Percentiles rank a stretch among this genome's conserved stretches.
These are phyloP conservation scores for Podaxis rugospora DNA, from an alignment of 768 basidiomycete species.

Conservation along the genomic window DNA sequence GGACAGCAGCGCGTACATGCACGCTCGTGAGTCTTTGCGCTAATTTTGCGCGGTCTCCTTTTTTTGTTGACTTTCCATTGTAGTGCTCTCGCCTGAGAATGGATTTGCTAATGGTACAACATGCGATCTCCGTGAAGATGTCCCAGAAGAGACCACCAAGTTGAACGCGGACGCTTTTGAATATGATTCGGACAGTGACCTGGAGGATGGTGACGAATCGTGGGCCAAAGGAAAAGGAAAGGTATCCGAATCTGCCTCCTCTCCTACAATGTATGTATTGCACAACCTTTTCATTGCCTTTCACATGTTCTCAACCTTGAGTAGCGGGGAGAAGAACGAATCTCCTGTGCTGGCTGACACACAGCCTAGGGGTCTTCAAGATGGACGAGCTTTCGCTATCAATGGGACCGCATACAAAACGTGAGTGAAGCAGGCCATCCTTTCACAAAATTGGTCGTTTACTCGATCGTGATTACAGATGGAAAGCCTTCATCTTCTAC, in stretches of 20 bases:
- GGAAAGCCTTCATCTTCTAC: constrained; percentile 11
- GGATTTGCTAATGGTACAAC: neutral
- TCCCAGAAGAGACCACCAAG: constrained; percentile 1
- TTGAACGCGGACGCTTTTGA: constrained; percentile 6
- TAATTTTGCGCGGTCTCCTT: neutral
- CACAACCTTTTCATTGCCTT: neutral
- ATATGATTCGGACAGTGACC: constrained; percentile 12
- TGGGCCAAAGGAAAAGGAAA: neutral
- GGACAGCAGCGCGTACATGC: no score
- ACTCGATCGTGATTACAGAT: neutral
- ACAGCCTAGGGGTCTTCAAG: neutral
- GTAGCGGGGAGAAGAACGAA: neutral
- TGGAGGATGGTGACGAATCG: neutral
- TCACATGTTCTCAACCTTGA: neutral
- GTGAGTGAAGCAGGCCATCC: neutral
- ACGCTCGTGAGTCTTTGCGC: neutral
- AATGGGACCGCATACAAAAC: constrained; percentile 3
- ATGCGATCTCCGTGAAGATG: neutral
- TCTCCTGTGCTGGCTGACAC: no score
- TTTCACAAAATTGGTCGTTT: neutral
- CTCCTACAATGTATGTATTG: neutral
- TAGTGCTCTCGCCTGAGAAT: constrained; percentile 2
- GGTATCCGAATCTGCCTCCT: neutral
- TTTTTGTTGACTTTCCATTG: neutral
- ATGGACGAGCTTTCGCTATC: constrained; percentile 7